Evolutionary conservation across 2,329 filamentous ascomycete species (phyloP).

Genomic region (Beauveria brongniartii): DNA sequence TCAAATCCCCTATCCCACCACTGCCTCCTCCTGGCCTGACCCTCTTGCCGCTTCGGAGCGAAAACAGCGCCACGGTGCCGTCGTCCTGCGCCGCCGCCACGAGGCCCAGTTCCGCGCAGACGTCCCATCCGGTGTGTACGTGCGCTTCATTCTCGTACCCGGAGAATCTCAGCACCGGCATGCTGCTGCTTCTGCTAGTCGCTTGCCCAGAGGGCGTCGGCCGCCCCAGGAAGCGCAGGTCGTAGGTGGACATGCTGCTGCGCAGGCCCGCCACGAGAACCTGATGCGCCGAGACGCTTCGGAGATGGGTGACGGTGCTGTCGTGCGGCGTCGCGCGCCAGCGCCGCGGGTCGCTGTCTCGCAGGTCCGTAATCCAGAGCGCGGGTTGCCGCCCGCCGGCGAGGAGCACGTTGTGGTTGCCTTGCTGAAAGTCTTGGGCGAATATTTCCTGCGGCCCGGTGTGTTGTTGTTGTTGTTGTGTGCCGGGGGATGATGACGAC

Average conservation of each 20-base stretch:
- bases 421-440: constrained; percentile 38
- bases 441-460: constrained; percentile 32
- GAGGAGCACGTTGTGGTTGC: constrained; percentile 37
- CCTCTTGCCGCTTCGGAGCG: constrained; percentile 26
- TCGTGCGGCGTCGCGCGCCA: constrained; percentile 27
- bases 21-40: constrained; percentile 24
- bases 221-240: constrained; percentile 37
- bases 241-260: constrained; percentile 46
- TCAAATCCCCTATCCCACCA: constrained; percentile 18
- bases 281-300: constrained; percentile 38
- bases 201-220: neutral
- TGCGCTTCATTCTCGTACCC: constrained; percentile 42
- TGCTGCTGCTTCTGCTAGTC: constrained; percentile 8
- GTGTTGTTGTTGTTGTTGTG: constrained; percentile 1
- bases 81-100: constrained; percentile 48
- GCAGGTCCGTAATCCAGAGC: constrained; percentile 39
- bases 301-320: constrained; percentile 41
- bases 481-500: neutral
- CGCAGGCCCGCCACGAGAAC: constrained; percentile 45
- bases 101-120: constrained; percentile 36
- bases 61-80: constrained; percentile 41
- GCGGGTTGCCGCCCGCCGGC: constrained; percentile 42
- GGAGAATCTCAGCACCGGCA: constrained; percentile 39
- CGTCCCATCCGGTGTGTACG: constrained; percentile 43
- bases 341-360: constrained; percentile 23